These are phyloP conservation scores for Chaetoscypha palmicola DNA, from an alignment of 2,329 filamentous ascomycete species.

Conservation along the genomic window DNA sequence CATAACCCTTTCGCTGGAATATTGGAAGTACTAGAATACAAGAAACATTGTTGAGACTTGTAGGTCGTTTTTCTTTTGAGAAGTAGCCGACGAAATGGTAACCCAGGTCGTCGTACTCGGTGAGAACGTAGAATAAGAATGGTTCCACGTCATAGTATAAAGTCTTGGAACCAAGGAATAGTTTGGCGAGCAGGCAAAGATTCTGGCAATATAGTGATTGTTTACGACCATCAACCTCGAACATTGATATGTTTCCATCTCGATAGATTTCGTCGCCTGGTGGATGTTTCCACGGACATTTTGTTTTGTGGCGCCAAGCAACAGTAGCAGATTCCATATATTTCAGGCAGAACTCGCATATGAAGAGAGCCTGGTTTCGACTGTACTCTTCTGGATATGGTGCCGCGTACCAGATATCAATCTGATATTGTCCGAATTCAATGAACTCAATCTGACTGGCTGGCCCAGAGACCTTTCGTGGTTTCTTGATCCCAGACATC, in stretches of 20 bases:
- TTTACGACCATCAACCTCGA: slow-evolving; percentile 94
- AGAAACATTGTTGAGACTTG: slow-evolving; percentile 93
- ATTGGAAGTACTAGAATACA: slow-evolving; percentile 95
- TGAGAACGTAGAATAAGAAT: slow-evolving; percentile 95
- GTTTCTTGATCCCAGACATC: slow-evolving; percentile 54
- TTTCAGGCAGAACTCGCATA: slow-evolving; percentile 98
- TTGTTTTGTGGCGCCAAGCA: slow-evolving; percentile 94
- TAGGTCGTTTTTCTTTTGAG: slow-evolving; percentile 93
- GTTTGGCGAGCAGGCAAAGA: slow-evolving; percentile 86
- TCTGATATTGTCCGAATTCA: slow-evolving; percentile 95
- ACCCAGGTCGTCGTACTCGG: slow-evolving; percentile 82
- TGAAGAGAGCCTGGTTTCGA: slow-evolving; percentile 91
- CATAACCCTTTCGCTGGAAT: slow-evolving; percentile 94
- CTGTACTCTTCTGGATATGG: slow-evolving; percentile 98
- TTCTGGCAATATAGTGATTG: slow-evolving; percentile 99
- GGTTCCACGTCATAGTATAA: slow-evolving; percentile 97
- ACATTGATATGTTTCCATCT: slow-evolving; percentile 83
- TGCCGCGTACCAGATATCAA: slow-evolving; percentile 98
- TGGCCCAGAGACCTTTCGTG: slow-evolving; percentile 72
- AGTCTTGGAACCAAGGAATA: slow-evolving; percentile 98
- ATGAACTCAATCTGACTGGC: slow-evolving; percentile 98
- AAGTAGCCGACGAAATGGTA: slow-evolving; percentile 99
- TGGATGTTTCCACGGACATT: slow-evolving; percentile 93
- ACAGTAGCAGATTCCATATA: slow-evolving; percentile 99
- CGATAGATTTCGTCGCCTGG: slow-evolving; percentile 98